phyloP scores from a whole-genome alignment of 2,329 filamentous ascomycete species.

The Talaromyces islandicus region DNA sequence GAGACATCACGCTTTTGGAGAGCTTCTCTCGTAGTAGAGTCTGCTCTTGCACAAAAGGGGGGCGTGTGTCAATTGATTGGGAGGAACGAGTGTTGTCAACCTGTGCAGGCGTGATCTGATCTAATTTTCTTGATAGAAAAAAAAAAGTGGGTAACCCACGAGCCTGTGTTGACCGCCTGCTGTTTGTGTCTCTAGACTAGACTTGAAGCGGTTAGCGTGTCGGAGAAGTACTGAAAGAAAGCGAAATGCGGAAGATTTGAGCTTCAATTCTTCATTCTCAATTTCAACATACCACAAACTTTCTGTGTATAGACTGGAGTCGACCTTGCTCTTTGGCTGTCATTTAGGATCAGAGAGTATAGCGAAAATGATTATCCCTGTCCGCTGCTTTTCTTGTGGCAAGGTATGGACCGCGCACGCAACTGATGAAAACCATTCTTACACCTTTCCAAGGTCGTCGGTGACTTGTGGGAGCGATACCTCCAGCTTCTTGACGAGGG shows the following conservation, averaged over 20 bases:
- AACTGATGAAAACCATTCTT: slow-evolving; percentile 8
- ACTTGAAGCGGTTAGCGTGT: background rate
- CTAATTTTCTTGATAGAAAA: slow-evolving; percentile 5
- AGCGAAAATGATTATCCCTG: slow-evolving; percentile 83
- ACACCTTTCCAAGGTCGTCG: slow-evolving; percentile 64
- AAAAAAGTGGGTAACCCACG: slow-evolving; percentile 7
- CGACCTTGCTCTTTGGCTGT: background rate
- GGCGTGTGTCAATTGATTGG: background rate
- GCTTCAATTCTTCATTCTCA: background rate
- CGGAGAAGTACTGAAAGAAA: background rate
- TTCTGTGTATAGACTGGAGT: background rate
- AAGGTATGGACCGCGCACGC: slow-evolving; percentile 59
- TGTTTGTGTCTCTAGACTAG: background rate
- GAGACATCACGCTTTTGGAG: background rate
- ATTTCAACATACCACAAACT: background rate
- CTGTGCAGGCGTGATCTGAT: background rate
- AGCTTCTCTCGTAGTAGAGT: background rate
- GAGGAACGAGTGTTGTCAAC: background rate
- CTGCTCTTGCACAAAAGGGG: background rate
- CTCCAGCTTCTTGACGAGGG: slow-evolving; percentile 78
- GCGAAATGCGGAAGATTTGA: background rate
- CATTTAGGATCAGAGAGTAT: slow-evolving; percentile 11
- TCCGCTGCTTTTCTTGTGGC: slow-evolving; percentile 97
- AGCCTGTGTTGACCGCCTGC: background rate
- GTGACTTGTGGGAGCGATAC: slow-evolving; percentile 96